Percentiles rank a stretch among this genome's conserved stretches.
Evolutionary conservation across 768 basidiomycete species (phyloP).

Genomic region (Botryobasidium botryosum): DNA sequence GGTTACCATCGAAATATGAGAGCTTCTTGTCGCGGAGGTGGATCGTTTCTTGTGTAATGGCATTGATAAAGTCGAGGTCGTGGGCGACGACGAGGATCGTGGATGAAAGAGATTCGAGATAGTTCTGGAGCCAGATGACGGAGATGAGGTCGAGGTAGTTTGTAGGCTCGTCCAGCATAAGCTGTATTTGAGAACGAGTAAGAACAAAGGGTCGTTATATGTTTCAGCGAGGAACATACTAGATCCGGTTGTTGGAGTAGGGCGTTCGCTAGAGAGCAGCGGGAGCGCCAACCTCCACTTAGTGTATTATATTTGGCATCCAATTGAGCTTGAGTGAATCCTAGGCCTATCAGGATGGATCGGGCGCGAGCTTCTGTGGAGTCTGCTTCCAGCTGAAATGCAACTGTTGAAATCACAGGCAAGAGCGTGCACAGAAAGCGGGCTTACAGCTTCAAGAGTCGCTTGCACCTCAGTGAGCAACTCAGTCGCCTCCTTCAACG

Average conservation of each 20-base stretch:
- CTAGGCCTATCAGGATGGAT: slow-evolving; percentile 38
- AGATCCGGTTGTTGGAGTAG: slow-evolving; percentile 36
- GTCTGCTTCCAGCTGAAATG: slow-evolving; percentile 14
- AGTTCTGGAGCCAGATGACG: slow-evolving; percentile 24
- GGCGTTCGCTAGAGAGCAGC: slow-evolving; percentile 40
- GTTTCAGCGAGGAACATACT: background rate
- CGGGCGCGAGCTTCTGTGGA: slow-evolving; percentile 25
- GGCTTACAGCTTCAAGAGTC: slow-evolving; percentile 18
- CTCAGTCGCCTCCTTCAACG: slow-evolving; percentile 13
- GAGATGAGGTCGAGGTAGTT: slow-evolving; percentile 22
- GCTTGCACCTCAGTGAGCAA: slow-evolving; percentile 16
- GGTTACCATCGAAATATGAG: slow-evolving; percentile 39
- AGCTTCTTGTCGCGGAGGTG: slow-evolving; percentile 38
- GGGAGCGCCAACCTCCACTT: slow-evolving; percentile 50
- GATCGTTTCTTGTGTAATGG: slow-evolving; percentile 42
- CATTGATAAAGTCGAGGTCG: slow-evolving; percentile 44
- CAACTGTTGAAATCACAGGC: too few relatives aligned
- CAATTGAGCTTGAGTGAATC: slow-evolving; percentile 30
- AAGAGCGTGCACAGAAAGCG: slow-evolving; percentile 10
- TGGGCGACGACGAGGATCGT: slow-evolving; percentile 51
- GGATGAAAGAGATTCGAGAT: slow-evolving; percentile 26
- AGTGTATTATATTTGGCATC: slow-evolving; percentile 26
- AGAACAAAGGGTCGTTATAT: too few relatives aligned
- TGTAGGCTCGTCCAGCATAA: slow-evolving; percentile 15
- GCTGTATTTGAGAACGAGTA: too few relatives aligned